These are phyloP conservation scores for Amanita molliuscula DNA, from an alignment of 768 basidiomycete species.

Conservation along the genomic window DNA sequence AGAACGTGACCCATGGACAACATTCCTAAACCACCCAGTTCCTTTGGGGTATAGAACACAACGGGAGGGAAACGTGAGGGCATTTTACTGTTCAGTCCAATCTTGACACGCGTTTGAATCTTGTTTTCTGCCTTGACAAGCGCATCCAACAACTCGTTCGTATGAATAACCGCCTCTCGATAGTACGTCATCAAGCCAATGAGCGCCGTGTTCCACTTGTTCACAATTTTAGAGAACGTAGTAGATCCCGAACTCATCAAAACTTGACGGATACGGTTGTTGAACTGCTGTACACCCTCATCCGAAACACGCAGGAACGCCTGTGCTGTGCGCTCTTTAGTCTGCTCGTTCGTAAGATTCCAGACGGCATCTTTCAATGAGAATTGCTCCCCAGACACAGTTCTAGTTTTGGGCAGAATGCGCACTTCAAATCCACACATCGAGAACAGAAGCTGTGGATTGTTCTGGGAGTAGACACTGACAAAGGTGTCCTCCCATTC, in stretches of 20 bases:
- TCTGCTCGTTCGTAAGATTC: slow-evolving; percentile 95
- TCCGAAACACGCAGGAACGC: slow-evolving; percentile 98
- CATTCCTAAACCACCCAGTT: slow-evolving; percentile 97
- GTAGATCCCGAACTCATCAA: slow-evolving; percentile 98
- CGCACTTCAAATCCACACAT: slow-evolving; percentile 99
- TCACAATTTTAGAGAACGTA: slow-evolving; percentile 98
- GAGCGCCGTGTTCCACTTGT: slow-evolving; percentile 95
- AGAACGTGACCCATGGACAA: slow-evolving; percentile 98
- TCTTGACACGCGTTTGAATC: slow-evolving; percentile 99
- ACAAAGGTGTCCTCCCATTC: slow-evolving; percentile 99
- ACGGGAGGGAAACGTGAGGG: slow-evolving; percentile 97
- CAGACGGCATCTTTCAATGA: slow-evolving; percentile 93
- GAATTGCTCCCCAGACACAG: slow-evolving; percentile 93
- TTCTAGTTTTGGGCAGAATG: slow-evolving; percentile 92
- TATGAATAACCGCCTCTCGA: slow-evolving; percentile 95
- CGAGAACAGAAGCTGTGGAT: slow-evolving; percentile 94
- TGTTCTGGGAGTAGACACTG: slow-evolving; percentile 95
- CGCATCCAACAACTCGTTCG: slow-evolving; percentile 90
- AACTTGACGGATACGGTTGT: slow-evolving; percentile 93
- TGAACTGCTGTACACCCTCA: slow-evolving; percentile 95
- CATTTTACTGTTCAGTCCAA: slow-evolving; percentile 99
- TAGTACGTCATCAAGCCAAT: slow-evolving; percentile 98
- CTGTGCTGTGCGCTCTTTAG: slow-evolving; percentile 95
- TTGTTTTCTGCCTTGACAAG: slow-evolving; percentile 99
- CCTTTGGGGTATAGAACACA: slow-evolving; percentile 96